phyloP scores from a whole-genome alignment of 306 rosid species.

The Quercus cerris region DNA sequence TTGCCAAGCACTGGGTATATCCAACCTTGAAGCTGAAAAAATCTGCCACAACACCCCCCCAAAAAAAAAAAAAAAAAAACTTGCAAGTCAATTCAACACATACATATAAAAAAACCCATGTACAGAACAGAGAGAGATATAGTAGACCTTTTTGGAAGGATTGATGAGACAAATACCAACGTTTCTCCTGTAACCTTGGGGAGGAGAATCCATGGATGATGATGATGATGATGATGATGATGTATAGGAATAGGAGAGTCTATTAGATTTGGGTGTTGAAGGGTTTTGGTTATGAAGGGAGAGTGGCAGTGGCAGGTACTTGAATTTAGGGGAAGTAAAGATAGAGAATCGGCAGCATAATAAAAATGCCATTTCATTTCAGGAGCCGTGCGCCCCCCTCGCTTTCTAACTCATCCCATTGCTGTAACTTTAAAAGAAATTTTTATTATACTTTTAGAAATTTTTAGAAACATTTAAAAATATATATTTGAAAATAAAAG shows the following conservation, averaged over 20 bases:
- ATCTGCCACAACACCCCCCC: conserved; percentile 12
- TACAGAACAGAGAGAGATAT: background rate
- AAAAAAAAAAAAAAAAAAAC: background rate
- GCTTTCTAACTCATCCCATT: no score
- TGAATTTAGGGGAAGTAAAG: conserved; percentile 3
- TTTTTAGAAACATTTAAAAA: no score
- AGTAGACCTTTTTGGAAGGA: conserved; percentile 52
- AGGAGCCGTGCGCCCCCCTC: no score
- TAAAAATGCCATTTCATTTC: background rate
- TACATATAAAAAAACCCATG: background rate
- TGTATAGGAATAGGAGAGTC: background rate
- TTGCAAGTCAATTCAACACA: no score
- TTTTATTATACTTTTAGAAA: no score
- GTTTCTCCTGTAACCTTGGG: conserved; percentile 76
- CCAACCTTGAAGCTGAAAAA: conserved; percentile 81
- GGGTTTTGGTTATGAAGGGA: background rate
- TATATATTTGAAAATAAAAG: no score
- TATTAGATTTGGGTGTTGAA: background rate
- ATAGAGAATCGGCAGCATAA: background rate
- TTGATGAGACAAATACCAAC: conserved; percentile 85
- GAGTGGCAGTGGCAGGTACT: conserved; percentile 15
- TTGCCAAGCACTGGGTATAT: conserved; percentile 81
- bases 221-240: conserved; percentile 4
- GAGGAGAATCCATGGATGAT: conserved; percentile 74
- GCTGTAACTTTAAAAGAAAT: no score